Base-by-base conservation (phyloP, 164 flowering plant species). In the Aristolochia contorta region DNA sequence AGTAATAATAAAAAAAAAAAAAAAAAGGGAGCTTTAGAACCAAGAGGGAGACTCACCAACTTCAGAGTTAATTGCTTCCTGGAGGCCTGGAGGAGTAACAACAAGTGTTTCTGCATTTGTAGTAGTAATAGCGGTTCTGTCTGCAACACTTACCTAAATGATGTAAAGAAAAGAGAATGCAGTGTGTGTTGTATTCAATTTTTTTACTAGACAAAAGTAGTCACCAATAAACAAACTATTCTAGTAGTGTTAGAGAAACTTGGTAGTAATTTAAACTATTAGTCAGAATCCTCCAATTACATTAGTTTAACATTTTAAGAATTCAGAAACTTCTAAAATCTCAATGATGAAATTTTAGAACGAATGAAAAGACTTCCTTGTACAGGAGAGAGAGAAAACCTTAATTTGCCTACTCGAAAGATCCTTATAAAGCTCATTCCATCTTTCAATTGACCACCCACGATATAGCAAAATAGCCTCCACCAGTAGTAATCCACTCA, bases 391-490 rank as follows among this genome's bases (percentile, higher is more conserved):
- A 16, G 58, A n/a, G n/a, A 5, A 47, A 57, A 84, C 96, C 96
- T 93, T 93, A n/a, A 86, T 83, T 66, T 88, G 96, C 71, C 85
- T 84, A 67, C 99, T 93, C 3, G 99, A 97, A 25, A 93, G 77
- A 79, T 93, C 99, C 60, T 77, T 73, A 70, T 93, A 90, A 55
- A 93, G 85, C 37, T 77, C 87, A 78, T 52, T 82, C 99, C 99
- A 93, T 67, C 57, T 77, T 22, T 82, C 73, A 27, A 88, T 74
- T 59, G 97, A 81, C 97, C 96, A 90, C 57, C 84, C 79, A 78
- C 57, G 79, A 61, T 88, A 78, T 47, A 57, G 74, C 64, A 93
- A 77, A 72, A 90, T 82, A n/a, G 72, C 86, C 75, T 93, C 98
- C 47, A 86, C 98, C 73, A 90, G 70, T 59, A 93, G 85, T 72